These are phyloP conservation scores for Boletus bicolor DNA, from an alignment of 768 basidiomycete genomes.

Conservation along the genomic window DNA sequence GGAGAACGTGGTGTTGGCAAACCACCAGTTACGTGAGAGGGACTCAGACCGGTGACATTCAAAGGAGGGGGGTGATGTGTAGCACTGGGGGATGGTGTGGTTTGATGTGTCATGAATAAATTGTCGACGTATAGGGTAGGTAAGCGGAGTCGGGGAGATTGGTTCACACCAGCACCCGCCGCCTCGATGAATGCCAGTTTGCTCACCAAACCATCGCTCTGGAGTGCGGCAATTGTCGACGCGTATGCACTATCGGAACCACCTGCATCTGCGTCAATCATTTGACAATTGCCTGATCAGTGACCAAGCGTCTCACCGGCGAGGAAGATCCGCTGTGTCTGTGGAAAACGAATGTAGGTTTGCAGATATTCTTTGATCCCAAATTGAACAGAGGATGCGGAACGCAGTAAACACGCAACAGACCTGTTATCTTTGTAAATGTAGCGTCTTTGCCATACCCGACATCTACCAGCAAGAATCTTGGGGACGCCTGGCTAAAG, in stretches of 20 bases:
- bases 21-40: constrained; percentile 52
- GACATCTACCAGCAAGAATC: constrained; percentile 68
- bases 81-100: constrained; percentile 20
- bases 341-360: constrained; percentile 68
- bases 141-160: constrained; percentile 47
- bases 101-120: constrained; percentile 39
- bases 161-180: constrained; percentile 40
- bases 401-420: constrained; percentile 1
- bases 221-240: constrained; percentile 53
- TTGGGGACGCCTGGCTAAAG: constrained; percentile 70
- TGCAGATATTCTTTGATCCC: constrained; percentile 59
- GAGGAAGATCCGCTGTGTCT: constrained; percentile 71
- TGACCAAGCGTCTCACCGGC: constrained; percentile 44
- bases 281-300: neutral
- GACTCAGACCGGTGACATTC: constrained; percentile 39
- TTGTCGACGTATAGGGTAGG: constrained; percentile 53
- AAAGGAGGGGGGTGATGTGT: constrained; percentile 46
- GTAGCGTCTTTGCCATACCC: constrained; percentile 59
- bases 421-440: constrained; percentile 72
- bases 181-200: constrained; percentile 65
- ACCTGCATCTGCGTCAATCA: constrained; percentile 36
- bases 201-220: constrained; percentile 57
- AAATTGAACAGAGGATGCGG: neutral
- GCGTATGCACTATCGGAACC: constrained; percentile 54
- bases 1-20: constrained; percentile 68